phyloP scores from a whole-genome alignment of 2,329 filamentous ascomycete genomes.

The Orbilia blumenaviensis region DNA sequence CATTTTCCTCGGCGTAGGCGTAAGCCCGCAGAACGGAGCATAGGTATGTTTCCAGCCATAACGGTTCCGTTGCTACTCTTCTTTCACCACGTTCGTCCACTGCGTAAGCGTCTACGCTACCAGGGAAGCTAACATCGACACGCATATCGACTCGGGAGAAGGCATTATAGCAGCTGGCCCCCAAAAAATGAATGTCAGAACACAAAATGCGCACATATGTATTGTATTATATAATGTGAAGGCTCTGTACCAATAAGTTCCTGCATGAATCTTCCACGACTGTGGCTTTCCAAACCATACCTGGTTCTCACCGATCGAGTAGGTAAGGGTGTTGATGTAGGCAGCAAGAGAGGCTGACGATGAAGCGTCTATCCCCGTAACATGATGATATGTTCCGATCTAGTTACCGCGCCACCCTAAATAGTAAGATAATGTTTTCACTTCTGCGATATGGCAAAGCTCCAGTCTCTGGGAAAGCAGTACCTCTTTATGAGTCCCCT shows the following conservation, averaged over 20 bases:
- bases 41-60: conserved; percentile 97
- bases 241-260: conserved; percentile 82
- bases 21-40: conserved; percentile 94
- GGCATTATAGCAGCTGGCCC: conserved; percentile 97
- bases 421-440: conserved; percentile 6
- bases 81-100: conserved; percentile 97
- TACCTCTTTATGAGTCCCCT: conserved; percentile 58
- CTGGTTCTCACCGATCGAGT: conserved; percentile 68
- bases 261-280: conserved; percentile 81
- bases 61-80: conserved; percentile 81
- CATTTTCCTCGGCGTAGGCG: conserved; percentile 94
- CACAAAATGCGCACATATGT: conserved; percentile 12
- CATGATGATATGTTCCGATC: conserved; percentile 96
- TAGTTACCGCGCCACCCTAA: conserved; percentile 60
- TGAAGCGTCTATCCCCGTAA: conserved; percentile 94
- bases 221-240: conserved; percentile 21
- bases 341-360: conserved; percentile 96
- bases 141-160: conserved; percentile 98
- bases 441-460: conserved; percentile 3
- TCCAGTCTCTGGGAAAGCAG: neutral
- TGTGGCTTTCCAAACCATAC: conserved; percentile 58
- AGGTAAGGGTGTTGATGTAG: conserved; percentile 97
- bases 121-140: conserved; percentile 95
- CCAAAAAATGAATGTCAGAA: conserved; percentile 56
- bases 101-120: conserved; percentile 95